These are phyloP conservation scores for Flueggea neowawraea DNA, from an alignment of 441 rosid species.

Conservation along the genomic window DNA sequence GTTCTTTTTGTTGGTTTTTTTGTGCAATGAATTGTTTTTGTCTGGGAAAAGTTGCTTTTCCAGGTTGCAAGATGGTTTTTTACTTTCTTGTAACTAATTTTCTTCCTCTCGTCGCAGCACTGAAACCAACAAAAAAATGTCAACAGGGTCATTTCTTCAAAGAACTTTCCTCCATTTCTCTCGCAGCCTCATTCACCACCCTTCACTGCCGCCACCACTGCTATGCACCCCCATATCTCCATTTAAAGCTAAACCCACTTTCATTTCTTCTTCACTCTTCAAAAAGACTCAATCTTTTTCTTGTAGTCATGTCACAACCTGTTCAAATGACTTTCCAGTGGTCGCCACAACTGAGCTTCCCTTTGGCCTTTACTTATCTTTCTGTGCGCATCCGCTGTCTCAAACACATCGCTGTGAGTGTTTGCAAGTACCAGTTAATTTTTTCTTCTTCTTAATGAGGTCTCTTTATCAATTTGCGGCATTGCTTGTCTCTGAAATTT, in stretches of 20 bases:
- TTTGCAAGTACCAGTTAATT: neutral
- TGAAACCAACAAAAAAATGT: slow-evolving; percentile 28
- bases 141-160: slow-evolving; percentile 58
- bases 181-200: slow-evolving; percentile 29
- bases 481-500: neutral
- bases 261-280: slow-evolving; percentile 15
- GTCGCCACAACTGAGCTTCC: slow-evolving; percentile 6
- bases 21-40: too few species aligned
- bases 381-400: slow-evolving; percentile 74
- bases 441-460: neutral
- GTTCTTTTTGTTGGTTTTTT: too few species aligned
- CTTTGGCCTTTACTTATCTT: slow-evolving; percentile 35
- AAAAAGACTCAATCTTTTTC: slow-evolving; percentile 11
- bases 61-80: too few species aligned
- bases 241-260: neutral
- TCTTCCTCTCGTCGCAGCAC: too few species aligned
- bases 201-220: slow-evolving; percentile 18
- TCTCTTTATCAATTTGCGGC: neutral
- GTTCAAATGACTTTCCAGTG: neutral
- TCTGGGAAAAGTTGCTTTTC: too few species aligned
- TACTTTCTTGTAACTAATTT: too few species aligned
- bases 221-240: slow-evolving; percentile 5
- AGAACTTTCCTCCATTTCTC: slow-evolving; percentile 37
- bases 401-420: slow-evolving; percentile 47
- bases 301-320: slow-evolving; percentile 14